These are phyloP conservation scores for Aspergillus aculeatinus DNA, from an alignment of 2,329 filamentous ascomycete species.

Conservation along the genomic window DNA sequence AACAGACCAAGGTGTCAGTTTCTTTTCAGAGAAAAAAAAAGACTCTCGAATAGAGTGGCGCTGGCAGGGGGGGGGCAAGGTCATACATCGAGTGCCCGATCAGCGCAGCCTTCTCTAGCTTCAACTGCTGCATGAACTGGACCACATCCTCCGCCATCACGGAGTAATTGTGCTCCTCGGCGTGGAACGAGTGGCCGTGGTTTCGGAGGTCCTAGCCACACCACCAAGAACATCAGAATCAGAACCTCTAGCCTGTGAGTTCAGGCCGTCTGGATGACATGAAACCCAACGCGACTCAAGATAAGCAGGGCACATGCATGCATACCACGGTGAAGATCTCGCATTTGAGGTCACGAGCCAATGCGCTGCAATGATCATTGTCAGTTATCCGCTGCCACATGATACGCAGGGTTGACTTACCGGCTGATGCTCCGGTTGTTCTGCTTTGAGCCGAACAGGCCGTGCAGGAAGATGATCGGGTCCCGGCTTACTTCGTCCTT, in stretches of 20 bases:
- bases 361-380: slow-evolving; percentile 47
- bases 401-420: slow-evolving; percentile 53
- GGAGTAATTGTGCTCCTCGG: slow-evolving; percentile 71
- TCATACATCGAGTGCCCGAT: slow-evolving; percentile 91
- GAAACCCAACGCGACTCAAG: not conserved
- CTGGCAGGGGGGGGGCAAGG: not conserved
- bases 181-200: slow-evolving; percentile 85
- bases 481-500: slow-evolving; percentile 37
- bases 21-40: too few relatives aligned
- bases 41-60: too few relatives aligned
- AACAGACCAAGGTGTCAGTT: not conserved
- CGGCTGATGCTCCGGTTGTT: slow-evolving; percentile 95
- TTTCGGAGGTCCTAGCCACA: slow-evolving; percentile 75
- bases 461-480: slow-evolving; percentile 86
- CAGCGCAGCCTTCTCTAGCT: slow-evolving; percentile 68
- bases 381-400: not conserved
- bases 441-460: slow-evolving; percentile 90
- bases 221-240: too few relatives aligned
- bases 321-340: slow-evolving; percentile 78
- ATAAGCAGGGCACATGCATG: slow-evolving; percentile 5
- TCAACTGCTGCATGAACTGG: slow-evolving; percentile 71
- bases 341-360: slow-evolving; percentile 77
- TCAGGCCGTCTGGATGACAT: too few relatives aligned
- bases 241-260: too few relatives aligned
- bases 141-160: slow-evolving; percentile 82